phyloP scores from a whole-genome alignment of 257 asterid genomes.

The Paraleonurus japonicus region DNA sequence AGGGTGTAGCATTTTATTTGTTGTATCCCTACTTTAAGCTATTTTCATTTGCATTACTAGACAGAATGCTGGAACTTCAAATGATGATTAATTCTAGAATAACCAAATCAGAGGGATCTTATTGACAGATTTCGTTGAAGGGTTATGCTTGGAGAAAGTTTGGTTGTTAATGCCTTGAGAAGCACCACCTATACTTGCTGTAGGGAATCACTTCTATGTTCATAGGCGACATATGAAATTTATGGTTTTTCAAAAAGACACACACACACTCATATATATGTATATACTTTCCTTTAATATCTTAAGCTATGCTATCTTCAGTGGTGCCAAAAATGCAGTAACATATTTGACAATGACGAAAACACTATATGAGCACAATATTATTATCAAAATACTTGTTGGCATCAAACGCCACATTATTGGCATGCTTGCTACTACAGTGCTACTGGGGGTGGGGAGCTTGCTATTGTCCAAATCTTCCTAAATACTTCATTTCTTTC shows the following conservation, averaged over 20 bases:
- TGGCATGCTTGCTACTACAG: background rate
- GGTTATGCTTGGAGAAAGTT: background rate
- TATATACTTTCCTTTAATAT: background rate
- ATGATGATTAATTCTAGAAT: constrained; percentile 1
- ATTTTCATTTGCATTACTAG: background rate
- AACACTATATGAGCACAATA: background rate
- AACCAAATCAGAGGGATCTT: background rate
- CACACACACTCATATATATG: no score
- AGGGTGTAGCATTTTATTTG: constrained; percentile 10
- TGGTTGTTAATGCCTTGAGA: constrained; percentile 6
- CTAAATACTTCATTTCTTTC: background rate
- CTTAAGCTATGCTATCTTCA: background rate
- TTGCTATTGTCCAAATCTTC: constrained; percentile 12
- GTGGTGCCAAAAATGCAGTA: background rate
- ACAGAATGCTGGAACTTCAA: background rate
- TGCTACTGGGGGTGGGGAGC: background rate
- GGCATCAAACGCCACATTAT: background rate
- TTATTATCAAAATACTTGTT: background rate
- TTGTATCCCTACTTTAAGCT: background rate
- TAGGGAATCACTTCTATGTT: constrained; percentile 7
- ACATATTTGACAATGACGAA: background rate
- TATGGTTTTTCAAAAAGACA: background rate
- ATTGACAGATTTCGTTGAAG: background rate
- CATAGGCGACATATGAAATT: background rate
- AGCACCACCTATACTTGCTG: background rate